These are phyloP conservation scores for Aspergillus carbonarius DNA, from an alignment of 2,329 filamentous ascomycete genomes.

Conservation along the genomic window DNA sequence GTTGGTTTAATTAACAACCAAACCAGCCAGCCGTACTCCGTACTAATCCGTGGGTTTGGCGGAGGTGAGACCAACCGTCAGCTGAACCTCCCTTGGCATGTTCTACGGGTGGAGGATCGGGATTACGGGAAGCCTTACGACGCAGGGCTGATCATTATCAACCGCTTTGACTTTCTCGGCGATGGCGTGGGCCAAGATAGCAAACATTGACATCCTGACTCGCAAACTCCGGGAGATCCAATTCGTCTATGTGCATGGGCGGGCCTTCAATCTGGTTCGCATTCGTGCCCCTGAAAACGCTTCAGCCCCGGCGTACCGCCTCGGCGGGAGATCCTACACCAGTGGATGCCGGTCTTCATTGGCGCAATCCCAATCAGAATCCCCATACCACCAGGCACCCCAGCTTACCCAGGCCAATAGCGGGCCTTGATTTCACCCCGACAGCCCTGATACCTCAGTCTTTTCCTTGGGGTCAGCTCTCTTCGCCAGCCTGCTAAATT, in stretches of 20 bases:
- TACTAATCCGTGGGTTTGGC: not conserved
- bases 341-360: not conserved
- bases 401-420: conserved; percentile 11
- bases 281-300: not conserved
- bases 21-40: not conserved
- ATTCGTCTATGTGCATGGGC: not conserved
- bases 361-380: conserved; percentile 4
- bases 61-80: not conserved
- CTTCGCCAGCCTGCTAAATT: not conserved
- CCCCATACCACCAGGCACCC: conserved; percentile 7
- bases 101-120: not conserved
- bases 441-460: not conserved
- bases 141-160: not conserved
- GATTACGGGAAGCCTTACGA: not conserved
- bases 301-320: not conserved
- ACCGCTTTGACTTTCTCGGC: not conserved
- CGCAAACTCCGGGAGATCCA: not conserved
- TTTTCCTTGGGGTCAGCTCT: not conserved
- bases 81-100: not conserved
- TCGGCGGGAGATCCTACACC: conserved; percentile 1
- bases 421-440: not conserved
- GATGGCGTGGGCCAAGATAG: not conserved
- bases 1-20: too few relatives aligned
- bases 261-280: not conserved
- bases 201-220: conserved; percentile 1